Base-by-base conservation (phyloP, 2,329 filamentous ascomycete genomes). In the Pezicula rhizophila region DNA sequence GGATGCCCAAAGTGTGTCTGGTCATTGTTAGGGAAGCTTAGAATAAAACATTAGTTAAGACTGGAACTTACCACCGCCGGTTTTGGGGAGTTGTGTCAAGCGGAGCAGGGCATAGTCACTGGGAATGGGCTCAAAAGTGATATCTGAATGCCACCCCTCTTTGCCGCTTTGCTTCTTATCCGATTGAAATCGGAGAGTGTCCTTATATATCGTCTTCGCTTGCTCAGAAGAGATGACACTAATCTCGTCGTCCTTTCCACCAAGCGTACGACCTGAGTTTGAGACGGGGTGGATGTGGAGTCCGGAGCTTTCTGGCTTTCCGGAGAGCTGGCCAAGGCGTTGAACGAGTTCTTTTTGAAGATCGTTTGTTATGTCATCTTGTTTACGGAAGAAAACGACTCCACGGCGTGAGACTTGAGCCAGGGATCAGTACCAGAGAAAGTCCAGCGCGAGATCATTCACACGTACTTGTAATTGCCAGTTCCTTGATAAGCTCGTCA, bases 311-410 rank as follows among this genome's bases (percentile, higher is more conserved):
- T 64, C 58, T 0, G 80, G 80, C 51, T 80, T 80, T 48, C 79
- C 78, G 0, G 76, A 72, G 0, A 82, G 70, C 60, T 80, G 67
- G 10, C 81, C 81, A 1, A 85, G 73, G 0, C 75, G 71, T 42
- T 83, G 73, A 17, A 81, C 78, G 0, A 88, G 71, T 47, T 81
- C 69, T 66, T 88, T 88, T 58, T 85, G 82, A 2, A 83, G 72
- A 1, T 80, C 78, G 59, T 84, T 76, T 54, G 73, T 75, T 34
- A 86, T 65, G 33, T 71, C 69, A 59, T 84, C 71, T 54, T 88
- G 84, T 26, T 77, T 74, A 17, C 82, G 77, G 67, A 87, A 85
- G 68, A 87, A 85, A 28, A 87, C 82, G 3, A 87, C 84, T 8
- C 83, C 83, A 0, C 84, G 77, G 51, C 80, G 77, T 1, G 83